Evolutionary conservation across 2,329 filamentous ascomycete species (phyloP).

Genomic region (Nigrograna mackinnonii): DNA sequence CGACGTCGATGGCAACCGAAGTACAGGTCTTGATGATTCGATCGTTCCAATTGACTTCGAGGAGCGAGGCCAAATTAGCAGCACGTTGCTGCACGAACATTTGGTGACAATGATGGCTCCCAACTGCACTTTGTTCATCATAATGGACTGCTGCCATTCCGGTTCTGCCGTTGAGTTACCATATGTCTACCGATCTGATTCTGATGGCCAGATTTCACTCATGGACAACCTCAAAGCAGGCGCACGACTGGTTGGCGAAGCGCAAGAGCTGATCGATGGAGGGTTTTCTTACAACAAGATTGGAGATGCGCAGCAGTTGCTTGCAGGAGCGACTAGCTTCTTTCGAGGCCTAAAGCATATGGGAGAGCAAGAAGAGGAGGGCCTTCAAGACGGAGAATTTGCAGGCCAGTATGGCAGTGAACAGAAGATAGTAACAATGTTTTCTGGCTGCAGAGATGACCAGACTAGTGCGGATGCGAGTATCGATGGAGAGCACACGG

Average conservation of each 20-base stretch:
- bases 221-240: slow-evolving; percentile 60
- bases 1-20: slow-evolving; percentile 46
- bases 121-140: slow-evolving; percentile 56
- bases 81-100: slow-evolving; percentile 54
- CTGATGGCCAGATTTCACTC: slow-evolving; percentile 59
- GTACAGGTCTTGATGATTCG: slow-evolving; percentile 49
- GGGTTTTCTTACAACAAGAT: slow-evolving; percentile 55
- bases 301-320: slow-evolving; percentile 55
- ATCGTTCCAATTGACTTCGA: slow-evolving; percentile 60
- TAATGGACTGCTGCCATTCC: slow-evolving; percentile 66
- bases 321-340: slow-evolving; percentile 58
- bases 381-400: slow-evolving; percentile 38
- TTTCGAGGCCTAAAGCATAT: slow-evolving; percentile 56
- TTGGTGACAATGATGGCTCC: slow-evolving; percentile 57
- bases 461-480: slow-evolving; percentile 55
- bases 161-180: slow-evolving; percentile 63
- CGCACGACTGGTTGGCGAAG: slow-evolving; percentile 53
- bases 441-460: slow-evolving; percentile 54
- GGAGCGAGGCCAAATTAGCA: slow-evolving; percentile 57
- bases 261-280: slow-evolving; percentile 53
- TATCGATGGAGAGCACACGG: slow-evolving; percentile 48
- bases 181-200: slow-evolving; percentile 60
- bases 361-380: slow-evolving; percentile 48
- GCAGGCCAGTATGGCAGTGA: slow-evolving; percentile 50
- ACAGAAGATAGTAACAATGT: slow-evolving; percentile 55